phyloP scores from a whole-genome alignment of 768 basidiomycete genomes.

The Lactarius deliciosus region DNA sequence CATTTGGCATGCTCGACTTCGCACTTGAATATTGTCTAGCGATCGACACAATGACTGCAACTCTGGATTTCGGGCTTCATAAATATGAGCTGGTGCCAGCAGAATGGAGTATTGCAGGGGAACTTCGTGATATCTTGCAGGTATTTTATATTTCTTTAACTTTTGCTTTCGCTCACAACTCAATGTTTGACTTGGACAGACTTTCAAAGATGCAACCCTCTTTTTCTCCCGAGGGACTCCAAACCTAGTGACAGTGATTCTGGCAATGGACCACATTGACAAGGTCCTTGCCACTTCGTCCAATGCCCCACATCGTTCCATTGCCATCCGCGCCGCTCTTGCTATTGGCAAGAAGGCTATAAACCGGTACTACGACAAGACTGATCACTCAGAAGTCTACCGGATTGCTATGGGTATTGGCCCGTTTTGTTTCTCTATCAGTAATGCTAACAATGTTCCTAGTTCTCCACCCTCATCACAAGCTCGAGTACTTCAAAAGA shows the following conservation, averaged over 20 bases:
- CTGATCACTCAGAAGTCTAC: constrained; percentile 1
- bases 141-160: background rate
- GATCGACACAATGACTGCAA: constrained; percentile 16
- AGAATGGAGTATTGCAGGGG: background rate
- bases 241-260: constrained; percentile 38
- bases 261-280: constrained; percentile 42
- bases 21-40: constrained; percentile 23
- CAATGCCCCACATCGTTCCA: background rate
- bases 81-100: constrained; percentile 20
- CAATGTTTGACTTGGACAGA: constrained; percentile 27
- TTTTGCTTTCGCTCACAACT: background rate
- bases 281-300: background rate
- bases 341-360: background rate
- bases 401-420: background rate
- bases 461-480: too few species aligned
- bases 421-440: too few species aligned
- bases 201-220: constrained; percentile 25
- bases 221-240: constrained; percentile 36
- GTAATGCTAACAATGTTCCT: too few species aligned
- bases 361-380: constrained; percentile 9
- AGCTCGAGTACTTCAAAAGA: too few species aligned
- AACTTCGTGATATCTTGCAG: background rate
- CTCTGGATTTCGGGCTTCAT: background rate
- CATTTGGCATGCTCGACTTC: constrained; percentile 19
- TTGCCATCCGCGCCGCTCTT: background rate